These are phyloP conservation scores for Davidsoniella neocaledoniae DNA, from an alignment of 2,329 filamentous ascomycete genomes.

Conservation along the genomic window DNA sequence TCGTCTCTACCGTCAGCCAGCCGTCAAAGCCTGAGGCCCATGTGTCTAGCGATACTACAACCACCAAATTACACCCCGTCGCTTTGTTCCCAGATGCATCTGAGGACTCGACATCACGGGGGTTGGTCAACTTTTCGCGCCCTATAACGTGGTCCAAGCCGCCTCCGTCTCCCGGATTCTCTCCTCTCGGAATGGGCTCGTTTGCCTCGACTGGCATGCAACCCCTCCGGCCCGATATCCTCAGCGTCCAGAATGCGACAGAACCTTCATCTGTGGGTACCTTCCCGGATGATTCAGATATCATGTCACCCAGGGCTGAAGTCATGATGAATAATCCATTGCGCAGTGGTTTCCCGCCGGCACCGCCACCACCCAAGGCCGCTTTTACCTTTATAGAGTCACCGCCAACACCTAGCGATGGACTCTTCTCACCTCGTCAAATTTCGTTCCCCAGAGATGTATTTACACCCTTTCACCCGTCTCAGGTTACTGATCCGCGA, in stretches of 20 bases:
- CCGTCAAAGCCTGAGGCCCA: neutral
- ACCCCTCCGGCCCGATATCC: neutral
- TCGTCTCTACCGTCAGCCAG: constrained; percentile 19
- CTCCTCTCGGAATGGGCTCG: neutral
- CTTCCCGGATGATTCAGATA: constrained; percentile 31
- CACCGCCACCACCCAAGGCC: constrained; percentile 16
- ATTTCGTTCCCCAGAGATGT: constrained; percentile 37
- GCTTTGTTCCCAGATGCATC: neutral
- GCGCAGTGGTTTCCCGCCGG: constrained; percentile 21
- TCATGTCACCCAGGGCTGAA: constrained; percentile 56
- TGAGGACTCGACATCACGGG: neutral
- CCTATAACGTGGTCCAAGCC: constrained; percentile 20
- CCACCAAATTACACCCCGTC: neutral
- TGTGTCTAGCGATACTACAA: neutral
- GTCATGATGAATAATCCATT: constrained; percentile 57
- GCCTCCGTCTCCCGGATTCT: constrained; percentile 29
- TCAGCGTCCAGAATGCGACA: neutral
- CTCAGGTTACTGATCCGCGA: constrained; percentile 45
- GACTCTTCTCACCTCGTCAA: constrained; percentile 35
- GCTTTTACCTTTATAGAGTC: constrained; percentile 37
- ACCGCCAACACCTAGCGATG: constrained; percentile 34
- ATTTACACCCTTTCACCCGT: constrained; percentile 32
- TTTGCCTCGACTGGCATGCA: neutral
- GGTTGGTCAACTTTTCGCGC: constrained; percentile 6
- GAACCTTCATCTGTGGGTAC: constrained; percentile 4